A percentile compares a stretch with the other conserved stretches of the same genome.
phyloP scores from a whole-genome alignment of 164 flowering plant genomes.

The Tinospora cordifolia region DNA sequence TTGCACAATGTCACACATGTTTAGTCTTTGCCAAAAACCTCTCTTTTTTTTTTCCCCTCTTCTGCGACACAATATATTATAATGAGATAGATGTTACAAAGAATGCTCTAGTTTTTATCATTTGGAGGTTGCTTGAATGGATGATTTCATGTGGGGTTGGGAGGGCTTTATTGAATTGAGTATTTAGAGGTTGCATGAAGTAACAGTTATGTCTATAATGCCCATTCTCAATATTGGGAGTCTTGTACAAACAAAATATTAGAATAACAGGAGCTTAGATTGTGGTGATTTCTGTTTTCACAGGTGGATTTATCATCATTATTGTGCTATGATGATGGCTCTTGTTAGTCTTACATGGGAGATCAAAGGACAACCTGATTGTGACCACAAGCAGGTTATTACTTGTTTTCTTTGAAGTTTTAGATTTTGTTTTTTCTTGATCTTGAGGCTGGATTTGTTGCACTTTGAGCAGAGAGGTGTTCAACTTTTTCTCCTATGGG shows the following conservation, averaged over 20 bases:
- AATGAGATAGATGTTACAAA: not conserved
- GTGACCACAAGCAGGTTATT: constrained; percentile 80
- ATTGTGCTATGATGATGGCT: constrained; percentile 88
- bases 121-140: not conserved
- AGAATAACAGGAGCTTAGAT: not conserved
- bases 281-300: not conserved
- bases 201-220: not conserved
- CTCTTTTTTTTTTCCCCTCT: no score
- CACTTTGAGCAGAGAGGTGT: constrained; percentile 65
- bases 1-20: no score
- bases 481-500: constrained; percentile 81
- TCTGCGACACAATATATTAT: no score
- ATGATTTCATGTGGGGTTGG: no score
- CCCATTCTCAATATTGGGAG: not conserved
- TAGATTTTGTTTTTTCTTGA: not conserved
- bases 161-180: no score
- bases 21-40: no score
- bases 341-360: constrained; percentile 97
- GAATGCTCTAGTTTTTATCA: not conserved
- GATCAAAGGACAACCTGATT: constrained; percentile 77
- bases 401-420: not conserved
- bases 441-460: not conserved
- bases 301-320: constrained; percentile 99
- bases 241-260: not conserved
- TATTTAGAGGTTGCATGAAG: not conserved